Conservation (phyloP, 169 alveolate species). For the Plasmodium gallinaceum region DNA sequence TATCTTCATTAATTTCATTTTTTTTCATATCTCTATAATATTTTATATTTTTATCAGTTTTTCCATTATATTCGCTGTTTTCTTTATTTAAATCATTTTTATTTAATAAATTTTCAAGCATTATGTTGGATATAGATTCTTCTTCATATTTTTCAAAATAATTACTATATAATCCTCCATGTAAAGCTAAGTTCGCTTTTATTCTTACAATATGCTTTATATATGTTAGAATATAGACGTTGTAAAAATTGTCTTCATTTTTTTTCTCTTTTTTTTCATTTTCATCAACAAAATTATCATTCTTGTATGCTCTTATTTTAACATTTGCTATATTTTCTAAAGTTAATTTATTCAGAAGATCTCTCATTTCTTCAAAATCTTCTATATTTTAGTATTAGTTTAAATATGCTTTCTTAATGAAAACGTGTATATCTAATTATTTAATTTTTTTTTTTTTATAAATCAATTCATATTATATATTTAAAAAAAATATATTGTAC, state of each 20-base stretch:
- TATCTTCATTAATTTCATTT: not conserved
- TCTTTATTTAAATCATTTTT: slow-evolving; percentile 4
- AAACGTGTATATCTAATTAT: no score
- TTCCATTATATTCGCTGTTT: not conserved
- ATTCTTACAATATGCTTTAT: slow-evolving; percentile 68
- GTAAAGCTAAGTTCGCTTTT: slow-evolving; percentile 60
- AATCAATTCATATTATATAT: no score
- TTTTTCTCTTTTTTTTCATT: slow-evolving; percentile 18
- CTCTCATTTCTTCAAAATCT: slow-evolving; percentile 19
- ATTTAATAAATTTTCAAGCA: slow-evolving; percentile 29
- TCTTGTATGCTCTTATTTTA: slow-evolving; percentile 58
- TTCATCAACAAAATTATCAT: slow-evolving; percentile 17
- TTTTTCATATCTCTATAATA: not conserved
- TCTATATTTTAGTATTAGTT: not conserved
- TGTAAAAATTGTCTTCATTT: slow-evolving; percentile 20
- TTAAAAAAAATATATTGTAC: no score
- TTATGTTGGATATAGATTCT: slow-evolving; percentile 60
- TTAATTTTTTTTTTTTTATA: no score
- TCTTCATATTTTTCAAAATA: slow-evolving; percentile 72
- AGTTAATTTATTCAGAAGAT: slow-evolving; percentile 12
- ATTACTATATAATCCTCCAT: slow-evolving; percentile 70
- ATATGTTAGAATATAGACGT: slow-evolving; percentile 60
- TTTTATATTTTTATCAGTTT: not conserved
- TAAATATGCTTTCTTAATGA: no score
- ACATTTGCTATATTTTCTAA: slow-evolving; percentile 68